A percentile compares a stretch with the other conserved stretches of the same genome.
Conservation (phyloP, 148 eudicot genomes). For the Camellia granthamiana region DNA sequence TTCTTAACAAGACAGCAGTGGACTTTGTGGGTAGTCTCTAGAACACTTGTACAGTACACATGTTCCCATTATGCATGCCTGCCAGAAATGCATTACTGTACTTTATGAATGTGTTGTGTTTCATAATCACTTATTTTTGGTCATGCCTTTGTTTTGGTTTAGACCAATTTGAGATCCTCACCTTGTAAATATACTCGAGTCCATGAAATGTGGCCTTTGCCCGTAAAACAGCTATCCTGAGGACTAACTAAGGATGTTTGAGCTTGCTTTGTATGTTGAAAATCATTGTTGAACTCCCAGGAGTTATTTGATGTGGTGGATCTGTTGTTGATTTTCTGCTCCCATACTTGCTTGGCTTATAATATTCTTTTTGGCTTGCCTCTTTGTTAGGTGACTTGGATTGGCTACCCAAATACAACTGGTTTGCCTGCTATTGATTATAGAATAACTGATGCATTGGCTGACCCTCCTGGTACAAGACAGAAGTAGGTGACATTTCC, state of each 20-base stretch:
- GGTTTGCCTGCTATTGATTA: constrained; percentile 96
- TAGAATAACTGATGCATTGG: constrained; percentile 80
- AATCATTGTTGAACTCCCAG: neutral
- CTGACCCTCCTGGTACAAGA: constrained; percentile 78
- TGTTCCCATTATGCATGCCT: no score
- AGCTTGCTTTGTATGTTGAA: neutral
- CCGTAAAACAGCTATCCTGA: no score
- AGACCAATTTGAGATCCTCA: neutral
- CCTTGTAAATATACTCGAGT: neutral
- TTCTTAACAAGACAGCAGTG: no score
- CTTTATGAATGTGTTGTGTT: no score
- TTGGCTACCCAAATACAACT: constrained; percentile 99
- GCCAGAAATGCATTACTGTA: no score
- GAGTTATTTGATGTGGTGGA: constrained; percentile 6
- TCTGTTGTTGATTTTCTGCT: neutral
- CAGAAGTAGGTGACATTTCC: constrained; percentile 63
- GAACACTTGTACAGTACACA: no score
- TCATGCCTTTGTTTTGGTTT: no score
- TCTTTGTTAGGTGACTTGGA: constrained; percentile 86
- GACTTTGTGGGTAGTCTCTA: no score
- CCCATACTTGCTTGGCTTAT: neutral
- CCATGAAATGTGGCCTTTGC: neutral
- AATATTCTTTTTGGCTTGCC: constrained; percentile 23
- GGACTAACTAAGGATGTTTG: neutral
- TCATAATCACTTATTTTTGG: no score